Evolutionary conservation across 495 filamentous ascomycete species (phyloP).

Genomic region (Trichoderma parareesei): DNA sequence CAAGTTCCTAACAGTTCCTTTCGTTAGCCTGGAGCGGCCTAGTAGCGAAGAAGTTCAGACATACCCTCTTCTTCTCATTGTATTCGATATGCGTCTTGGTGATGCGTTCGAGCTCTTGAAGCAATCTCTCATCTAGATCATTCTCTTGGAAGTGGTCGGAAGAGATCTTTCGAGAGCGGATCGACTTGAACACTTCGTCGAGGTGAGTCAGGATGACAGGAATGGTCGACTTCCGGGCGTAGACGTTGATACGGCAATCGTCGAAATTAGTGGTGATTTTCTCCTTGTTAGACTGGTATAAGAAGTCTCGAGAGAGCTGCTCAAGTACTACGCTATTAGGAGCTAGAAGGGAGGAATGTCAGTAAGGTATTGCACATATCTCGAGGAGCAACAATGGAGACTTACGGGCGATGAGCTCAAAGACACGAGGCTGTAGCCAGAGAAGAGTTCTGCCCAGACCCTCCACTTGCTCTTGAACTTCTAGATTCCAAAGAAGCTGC

Average conservation of each 20-base stretch:
- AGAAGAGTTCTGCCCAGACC: slow-evolving; percentile 5
- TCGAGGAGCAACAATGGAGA: background rate
- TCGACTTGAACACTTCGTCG: slow-evolving; percentile 1
- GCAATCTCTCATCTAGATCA: slow-evolving; percentile 12
- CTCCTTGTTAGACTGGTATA: slow-evolving; percentile 1
- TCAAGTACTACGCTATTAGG: background rate
- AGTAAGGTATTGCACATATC: background rate
- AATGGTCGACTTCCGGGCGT: background rate
- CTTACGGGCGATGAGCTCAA: slow-evolving; percentile 12
- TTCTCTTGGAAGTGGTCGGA: background rate
- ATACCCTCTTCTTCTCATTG: slow-evolving; percentile 21
- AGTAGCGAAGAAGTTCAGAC: slow-evolving; percentile 8
- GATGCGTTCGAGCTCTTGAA: slow-evolving; percentile 34
- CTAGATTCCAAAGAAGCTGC: slow-evolving; percentile 11
- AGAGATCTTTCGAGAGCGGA: background rate
- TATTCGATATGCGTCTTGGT: slow-evolving; percentile 33
- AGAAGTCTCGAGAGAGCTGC: background rate
- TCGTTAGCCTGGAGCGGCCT: slow-evolving; percentile 6
- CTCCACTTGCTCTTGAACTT: slow-evolving; percentile 4
- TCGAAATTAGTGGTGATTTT: background rate
- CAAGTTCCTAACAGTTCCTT: slow-evolving; percentile 14
- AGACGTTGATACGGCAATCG: background rate
- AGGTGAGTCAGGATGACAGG: background rate
- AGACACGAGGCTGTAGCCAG: slow-evolving; percentile 13
- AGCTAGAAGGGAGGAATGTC: background rate